A percentile compares a stretch with the other conserved stretches of the same genome.
Evolutionary conservation across 768 basidiomycete genomes (phyloP).

Genomic region (Lactifluus echinatus): DNA sequence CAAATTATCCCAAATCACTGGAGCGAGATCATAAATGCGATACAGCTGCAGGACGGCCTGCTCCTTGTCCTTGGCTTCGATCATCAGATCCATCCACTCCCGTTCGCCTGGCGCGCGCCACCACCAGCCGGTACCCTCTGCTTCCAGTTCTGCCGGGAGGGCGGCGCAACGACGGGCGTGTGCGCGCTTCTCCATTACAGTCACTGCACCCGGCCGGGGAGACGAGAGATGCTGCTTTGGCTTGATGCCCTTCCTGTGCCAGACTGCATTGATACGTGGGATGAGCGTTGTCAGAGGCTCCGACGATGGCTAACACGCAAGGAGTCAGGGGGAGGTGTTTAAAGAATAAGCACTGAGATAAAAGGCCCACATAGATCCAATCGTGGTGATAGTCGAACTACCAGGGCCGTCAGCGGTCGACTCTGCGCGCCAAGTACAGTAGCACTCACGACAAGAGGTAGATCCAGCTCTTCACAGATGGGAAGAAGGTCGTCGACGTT

Average conservation of each 20-base stretch:
- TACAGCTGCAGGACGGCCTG: constrained; percentile 86
- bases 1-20: constrained; percentile 45
- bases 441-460: constrained; percentile 40
- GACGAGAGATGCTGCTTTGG: constrained; percentile 93
- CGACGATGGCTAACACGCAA: constrained; percentile 25
- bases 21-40: constrained; percentile 62
- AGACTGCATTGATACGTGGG: constrained; percentile 65
- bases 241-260: constrained; percentile 63
- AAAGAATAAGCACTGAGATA: constrained; percentile 36
- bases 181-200: constrained; percentile 77
- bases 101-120: constrained; percentile 6
- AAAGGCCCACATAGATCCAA: constrained; percentile 39
- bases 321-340: not conserved
- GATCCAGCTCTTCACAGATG: constrained; percentile 71
- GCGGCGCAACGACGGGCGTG: constrained; percentile 75
- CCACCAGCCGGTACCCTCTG: constrained; percentile 17
- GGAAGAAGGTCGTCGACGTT: constrained; percentile 84
- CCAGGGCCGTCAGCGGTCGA: not conserved
- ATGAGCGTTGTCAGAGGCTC: constrained; percentile 58
- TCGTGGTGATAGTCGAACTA: constrained; percentile 75
- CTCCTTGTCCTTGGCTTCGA: constrained; percentile 90
- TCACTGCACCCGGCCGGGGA: constrained; percentile 75
- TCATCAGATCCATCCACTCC: constrained; percentile 65
- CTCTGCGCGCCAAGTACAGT: constrained; percentile 43
- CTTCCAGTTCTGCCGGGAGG: constrained; percentile 63